phyloP scores from a whole-genome alignment of 768 basidiomycete species.

The Termitomyces titanicus region DNA sequence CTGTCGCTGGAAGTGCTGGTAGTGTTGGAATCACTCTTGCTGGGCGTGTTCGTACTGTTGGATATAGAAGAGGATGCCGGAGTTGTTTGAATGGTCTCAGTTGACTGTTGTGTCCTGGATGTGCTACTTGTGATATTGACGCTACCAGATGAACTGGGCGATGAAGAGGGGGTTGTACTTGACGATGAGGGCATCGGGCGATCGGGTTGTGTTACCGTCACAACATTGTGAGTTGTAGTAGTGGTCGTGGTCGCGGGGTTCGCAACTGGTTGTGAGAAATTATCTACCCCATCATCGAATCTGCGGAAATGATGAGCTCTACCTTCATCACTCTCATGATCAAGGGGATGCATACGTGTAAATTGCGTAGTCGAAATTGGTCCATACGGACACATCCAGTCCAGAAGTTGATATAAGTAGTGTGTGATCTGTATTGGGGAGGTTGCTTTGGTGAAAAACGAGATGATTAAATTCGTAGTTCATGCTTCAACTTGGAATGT shows the following conservation, averaged over 20 bases:
- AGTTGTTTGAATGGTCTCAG: too few relatives aligned
- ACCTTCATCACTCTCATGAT: not conserved
- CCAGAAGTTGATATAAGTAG: conserved; percentile 30
- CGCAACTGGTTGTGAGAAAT: not conserved
- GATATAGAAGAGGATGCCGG: not conserved
- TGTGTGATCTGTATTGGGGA: conserved; percentile 26
- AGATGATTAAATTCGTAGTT: conserved; percentile 27
- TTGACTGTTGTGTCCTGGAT: not conserved
- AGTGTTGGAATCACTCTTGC: too few relatives aligned
- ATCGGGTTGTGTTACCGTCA: too few relatives aligned
- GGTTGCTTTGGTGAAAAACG: conserved; percentile 23
- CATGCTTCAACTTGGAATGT: conserved; percentile 21
- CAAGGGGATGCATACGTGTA: conserved; percentile 30
- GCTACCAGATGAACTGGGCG: not conserved
- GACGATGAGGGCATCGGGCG: not conserved
- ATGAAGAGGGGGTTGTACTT: not conserved
- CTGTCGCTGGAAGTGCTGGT: not conserved
- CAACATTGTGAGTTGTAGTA: not conserved
- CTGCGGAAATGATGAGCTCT: not conserved
- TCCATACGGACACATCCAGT: conserved; percentile 23
- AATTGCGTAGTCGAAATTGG: conserved; percentile 38
- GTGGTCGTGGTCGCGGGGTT: not conserved
- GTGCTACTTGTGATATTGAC: not conserved
- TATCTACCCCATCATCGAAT: not conserved
- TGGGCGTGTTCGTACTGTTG: not conserved